These are phyloP conservation scores for Alternaria ethzedia DNA, from an alignment of 2,329 filamentous ascomycete species.

Conservation along the genomic window DNA sequence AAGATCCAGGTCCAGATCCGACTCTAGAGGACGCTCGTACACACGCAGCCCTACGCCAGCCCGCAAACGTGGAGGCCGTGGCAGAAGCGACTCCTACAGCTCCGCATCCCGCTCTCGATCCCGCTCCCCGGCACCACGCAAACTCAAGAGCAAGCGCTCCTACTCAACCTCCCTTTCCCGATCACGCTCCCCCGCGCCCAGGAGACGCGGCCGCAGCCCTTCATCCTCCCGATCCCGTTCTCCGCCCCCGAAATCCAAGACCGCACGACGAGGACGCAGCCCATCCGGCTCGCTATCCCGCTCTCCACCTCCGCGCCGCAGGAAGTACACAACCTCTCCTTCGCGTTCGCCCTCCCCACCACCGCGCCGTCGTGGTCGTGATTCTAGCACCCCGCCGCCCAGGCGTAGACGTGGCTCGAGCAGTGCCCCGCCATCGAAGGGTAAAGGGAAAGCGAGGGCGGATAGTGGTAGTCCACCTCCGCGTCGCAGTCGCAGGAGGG, in stretches of 20 bases:
- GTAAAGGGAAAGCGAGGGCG: neutral
- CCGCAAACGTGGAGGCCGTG: conserved; percentile 28
- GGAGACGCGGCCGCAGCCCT: conserved; percentile 30
- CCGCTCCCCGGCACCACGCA: conserved; percentile 31
- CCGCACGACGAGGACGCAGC: conserved; percentile 20
- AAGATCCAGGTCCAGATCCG: conserved; percentile 32
- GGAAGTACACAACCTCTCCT: neutral
- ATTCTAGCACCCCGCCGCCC: neutral
- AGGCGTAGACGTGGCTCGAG: conserved; percentile 9
- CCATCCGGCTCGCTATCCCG: conserved; percentile 18
- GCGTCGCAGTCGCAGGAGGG: neutral
- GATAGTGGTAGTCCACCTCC: neutral
- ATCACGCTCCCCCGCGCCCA: conserved; percentile 31
- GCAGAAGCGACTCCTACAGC: conserved; percentile 25
- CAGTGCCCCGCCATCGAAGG: conserved; percentile 1
- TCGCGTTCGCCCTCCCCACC: neutral
- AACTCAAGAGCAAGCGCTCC: conserved; percentile 20
- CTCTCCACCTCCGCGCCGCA: conserved; percentile 8
- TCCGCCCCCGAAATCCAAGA: conserved; percentile 20
- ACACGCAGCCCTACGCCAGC: conserved; percentile 36
- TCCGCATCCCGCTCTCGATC: conserved; percentile 34
- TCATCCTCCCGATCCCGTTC: conserved; percentile 27
- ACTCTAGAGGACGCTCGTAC: conserved; percentile 39
- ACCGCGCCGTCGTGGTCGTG: neutral
- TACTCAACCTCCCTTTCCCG: conserved; percentile 29